Base-by-base conservation (phyloP, 1,139 yeast species). In the Arxiozyma bovina region DNA sequence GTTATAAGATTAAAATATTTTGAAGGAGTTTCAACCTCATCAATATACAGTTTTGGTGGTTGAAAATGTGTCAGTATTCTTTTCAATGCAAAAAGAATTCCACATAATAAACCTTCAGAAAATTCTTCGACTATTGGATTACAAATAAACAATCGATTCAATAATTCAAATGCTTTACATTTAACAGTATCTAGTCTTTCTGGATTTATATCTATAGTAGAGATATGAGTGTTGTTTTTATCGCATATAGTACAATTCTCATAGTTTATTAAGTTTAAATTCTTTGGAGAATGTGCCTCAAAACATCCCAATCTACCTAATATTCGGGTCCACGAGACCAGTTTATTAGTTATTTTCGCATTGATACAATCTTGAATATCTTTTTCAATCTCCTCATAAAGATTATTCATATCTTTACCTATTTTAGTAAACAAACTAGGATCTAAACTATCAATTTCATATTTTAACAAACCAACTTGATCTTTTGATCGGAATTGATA, bases 21-120 rank as follows among this genome's bases (percentile, higher is more conserved):
- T 1, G 56, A 57, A 1, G 57, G 43, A 11, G 15, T 42, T 22
- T 42, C 48, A 1, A 59, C 55, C 11, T 23, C 45, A 66, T 54
- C 45, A 53, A 58, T 49, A 17, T 48, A 45, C 12, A 68, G 51
- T 42, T 56, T 52, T 20, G 79, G 80, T 0, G 80, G 78, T 57
- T 76, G 74, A 61, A 66, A 83, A 41, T 81, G 78, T 4, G 74
- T 68, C 55, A 81, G 78, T 1, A 81, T 61, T 60, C 77, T 77
- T 62, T 72, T 75, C 4, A 83, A 57, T 0, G 80, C 60, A 1
- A 80, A 58, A 23, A 83, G 64, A 11, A 77, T 67, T 50, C 80
- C 77, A 53, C 78, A 71, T 4, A 69, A 58, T n/a, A 73, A 52
- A 20, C 70, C 55, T 18, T 59, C 67, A 57, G 65, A 53, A 44